Conservation (phyloP, 257 asterid genomes). For the Solanum chaucha region DNA sequence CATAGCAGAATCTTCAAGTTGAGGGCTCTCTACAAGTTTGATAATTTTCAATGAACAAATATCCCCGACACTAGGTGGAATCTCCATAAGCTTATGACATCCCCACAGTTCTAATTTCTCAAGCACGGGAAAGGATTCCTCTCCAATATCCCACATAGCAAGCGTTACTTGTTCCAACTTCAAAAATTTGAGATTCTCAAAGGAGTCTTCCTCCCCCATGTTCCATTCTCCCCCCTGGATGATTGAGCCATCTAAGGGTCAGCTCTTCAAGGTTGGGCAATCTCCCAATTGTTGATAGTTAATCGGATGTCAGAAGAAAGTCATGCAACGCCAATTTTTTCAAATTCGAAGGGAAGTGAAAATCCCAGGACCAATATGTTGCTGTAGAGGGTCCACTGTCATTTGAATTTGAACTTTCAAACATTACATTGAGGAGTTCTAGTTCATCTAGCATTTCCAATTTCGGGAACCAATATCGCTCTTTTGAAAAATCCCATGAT, state of each 20-base stretch:
- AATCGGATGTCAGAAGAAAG: not conserved
- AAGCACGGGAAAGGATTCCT: not conserved
- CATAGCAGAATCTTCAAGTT: too few relatives aligned
- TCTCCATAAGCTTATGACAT: too few relatives aligned
- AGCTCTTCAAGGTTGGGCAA: not conserved
- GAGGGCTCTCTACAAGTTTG: too few relatives aligned
- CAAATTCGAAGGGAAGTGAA: not conserved
- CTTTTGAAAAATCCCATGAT: not conserved
- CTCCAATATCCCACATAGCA: not conserved
- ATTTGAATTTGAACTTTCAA: not conserved
- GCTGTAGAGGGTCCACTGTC: not conserved
- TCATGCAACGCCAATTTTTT: not conserved
- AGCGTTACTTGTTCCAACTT: not conserved
- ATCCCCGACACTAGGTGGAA: too few relatives aligned
- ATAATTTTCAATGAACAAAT: too few relatives aligned
- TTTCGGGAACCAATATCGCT: not conserved
- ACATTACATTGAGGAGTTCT: not conserved
- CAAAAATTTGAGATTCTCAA: not conserved
- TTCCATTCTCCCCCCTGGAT: not conserved
- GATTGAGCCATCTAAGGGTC: not conserved
- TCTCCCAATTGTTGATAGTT: not conserved
- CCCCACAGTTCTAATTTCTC: too few relatives aligned
- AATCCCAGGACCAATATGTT: not conserved
- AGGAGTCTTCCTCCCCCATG: not conserved
- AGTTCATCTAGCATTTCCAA: not conserved